Evolutionary conservation across 1,284 basidiomycete genomes (phyloP).

Genomic region (Austroboletus novae-zelandiae): DNA sequence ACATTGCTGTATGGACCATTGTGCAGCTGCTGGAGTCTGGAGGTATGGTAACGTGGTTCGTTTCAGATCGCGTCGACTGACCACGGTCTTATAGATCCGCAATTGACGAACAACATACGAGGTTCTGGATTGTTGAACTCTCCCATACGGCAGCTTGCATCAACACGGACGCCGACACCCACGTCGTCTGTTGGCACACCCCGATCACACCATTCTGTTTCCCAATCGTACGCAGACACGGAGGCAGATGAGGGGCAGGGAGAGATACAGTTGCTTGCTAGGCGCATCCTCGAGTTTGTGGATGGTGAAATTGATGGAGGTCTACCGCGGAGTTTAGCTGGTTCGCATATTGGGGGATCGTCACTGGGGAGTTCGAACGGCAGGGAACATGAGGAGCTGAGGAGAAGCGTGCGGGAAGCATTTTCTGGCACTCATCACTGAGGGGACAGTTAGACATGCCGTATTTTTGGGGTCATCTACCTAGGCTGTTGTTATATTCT

Average conservation of each 20-base stretch:
- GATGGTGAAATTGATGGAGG: slow-evolving; percentile 65
- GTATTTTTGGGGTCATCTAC: slow-evolving; percentile 3
- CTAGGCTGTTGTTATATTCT: slow-evolving; percentile 17
- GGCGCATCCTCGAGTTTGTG: slow-evolving; percentile 83
- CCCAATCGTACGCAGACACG: slow-evolving; percentile 74
- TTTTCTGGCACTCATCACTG: slow-evolving; percentile 58
- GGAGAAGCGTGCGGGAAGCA: slow-evolving; percentile 77
- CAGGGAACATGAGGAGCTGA: slow-evolving; percentile 71
- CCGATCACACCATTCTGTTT: slow-evolving; percentile 65
- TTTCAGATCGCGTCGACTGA: slow-evolving; percentile 2
- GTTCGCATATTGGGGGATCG: slow-evolving; percentile 64
- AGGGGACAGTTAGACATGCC: neutral
- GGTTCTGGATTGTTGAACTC: slow-evolving; percentile 77
- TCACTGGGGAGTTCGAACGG: slow-evolving; percentile 55
- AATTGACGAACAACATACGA: slow-evolving; percentile 87
- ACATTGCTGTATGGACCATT: slow-evolving; percentile 99
- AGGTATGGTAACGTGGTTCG: slow-evolving; percentile 44
- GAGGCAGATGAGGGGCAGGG: slow-evolving; percentile 80
- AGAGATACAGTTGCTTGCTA: slow-evolving; percentile 83
- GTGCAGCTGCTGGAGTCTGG: slow-evolving; percentile 95
- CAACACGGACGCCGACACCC: slow-evolving; percentile 69
- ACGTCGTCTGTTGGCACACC: slow-evolving; percentile 73
- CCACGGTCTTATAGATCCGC: slow-evolving; percentile 62
- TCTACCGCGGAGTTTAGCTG: slow-evolving; percentile 56
- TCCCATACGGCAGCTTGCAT: slow-evolving; percentile 80